Percentiles rank a stretch among this genome's conserved stretches.
phyloP scores from a whole-genome alignment of 331 rosid genomes.

The Cucumis variabilis region DNA sequence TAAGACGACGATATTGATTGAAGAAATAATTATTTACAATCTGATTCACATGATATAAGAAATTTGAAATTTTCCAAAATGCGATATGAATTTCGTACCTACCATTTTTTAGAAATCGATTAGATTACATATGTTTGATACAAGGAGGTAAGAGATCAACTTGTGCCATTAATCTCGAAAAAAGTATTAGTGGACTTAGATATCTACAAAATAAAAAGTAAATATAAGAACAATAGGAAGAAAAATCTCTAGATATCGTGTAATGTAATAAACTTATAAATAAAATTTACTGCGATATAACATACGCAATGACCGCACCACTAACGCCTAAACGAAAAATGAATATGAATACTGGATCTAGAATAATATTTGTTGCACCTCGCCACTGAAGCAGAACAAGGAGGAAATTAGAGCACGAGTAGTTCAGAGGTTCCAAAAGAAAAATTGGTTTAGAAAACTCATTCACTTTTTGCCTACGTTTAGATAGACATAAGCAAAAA shows the following conservation, averaged over 20 bases:
- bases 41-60: too few relatives aligned
- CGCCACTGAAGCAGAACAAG: slow-evolving; percentile 36
- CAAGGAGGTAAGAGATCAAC: slow-evolving; percentile 43
- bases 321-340: slow-evolving; percentile 33
- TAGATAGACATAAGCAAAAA: not conserved
- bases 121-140: slow-evolving; percentile 36
- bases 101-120: too few relatives aligned
- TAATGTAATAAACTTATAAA: not conserved
- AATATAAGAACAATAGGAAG: not conserved
- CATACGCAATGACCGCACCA: slow-evolving; percentile 51
- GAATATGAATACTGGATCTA: slow-evolving; percentile 48
- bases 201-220: slow-evolving; percentile 50
- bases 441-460: not conserved
- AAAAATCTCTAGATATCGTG: not conserved
- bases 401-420: too few relatives aligned
- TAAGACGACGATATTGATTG: too few relatives aligned
- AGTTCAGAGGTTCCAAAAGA: not conserved
- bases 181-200: slow-evolving; percentile 50
- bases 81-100: too few relatives aligned
- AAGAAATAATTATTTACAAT: too few relatives aligned
- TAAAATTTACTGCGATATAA: slow-evolving; percentile 43
- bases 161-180: slow-evolving; percentile 42
- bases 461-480: not conserved
- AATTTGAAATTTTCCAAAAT: too few relatives aligned
- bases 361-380: slow-evolving; percentile 45